Base-by-base conservation (phyloP, 176 grass and related monocot genomes). In the Echinochloa phyllopogon region DNA sequence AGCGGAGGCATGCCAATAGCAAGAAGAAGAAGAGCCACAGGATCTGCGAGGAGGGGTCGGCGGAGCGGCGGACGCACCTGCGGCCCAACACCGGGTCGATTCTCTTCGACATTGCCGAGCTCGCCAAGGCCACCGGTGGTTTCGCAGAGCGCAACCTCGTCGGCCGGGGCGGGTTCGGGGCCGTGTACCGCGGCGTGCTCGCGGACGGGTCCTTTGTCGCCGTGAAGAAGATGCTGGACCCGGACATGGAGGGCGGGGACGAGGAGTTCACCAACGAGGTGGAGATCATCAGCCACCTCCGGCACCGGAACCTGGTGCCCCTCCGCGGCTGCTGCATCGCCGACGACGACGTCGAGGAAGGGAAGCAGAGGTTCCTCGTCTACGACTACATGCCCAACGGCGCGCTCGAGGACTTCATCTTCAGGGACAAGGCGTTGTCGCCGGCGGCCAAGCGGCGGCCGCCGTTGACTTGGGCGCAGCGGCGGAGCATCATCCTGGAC, bases 361-460 rank as follows among this genome's bases (percentile, higher is more conserved):
- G 86, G 52, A 97, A 87, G 80, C 90, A 97, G 81, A 75, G 83
- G 77, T 97, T 91, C 76, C 83, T 97, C 1, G 86, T 97, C 23
- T 97, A 94, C 24, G 92, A 97, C 75, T 97, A 74, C 64, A 97
- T 97, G 95, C 90, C 95, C 55, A 97, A 94, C 23, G 92, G 92
- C 4, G 74, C 65, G 69, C 85, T 97, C 20, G 92, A 94, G 67
- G 85, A 97, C 27, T 86, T 91, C 14, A 93, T 97, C 88, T 97
- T 93, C 78, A 47, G 40, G 21, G 56, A 81, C 65, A 40, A 37
- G 6, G 53, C 29, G 29, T 1, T 2, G 29, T 33, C 55, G 51
- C 57, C 37, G 11, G 41, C 72, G 4, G 37, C 82, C 1, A 61
- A 53, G 21, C 73, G 83, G 48, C 65, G 83, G 48, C 65, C 86